These are phyloP conservation scores for Amaranthus palmeri DNA, from an alignment of 148 eudicot genomes.

Conservation along the genomic window DNA sequence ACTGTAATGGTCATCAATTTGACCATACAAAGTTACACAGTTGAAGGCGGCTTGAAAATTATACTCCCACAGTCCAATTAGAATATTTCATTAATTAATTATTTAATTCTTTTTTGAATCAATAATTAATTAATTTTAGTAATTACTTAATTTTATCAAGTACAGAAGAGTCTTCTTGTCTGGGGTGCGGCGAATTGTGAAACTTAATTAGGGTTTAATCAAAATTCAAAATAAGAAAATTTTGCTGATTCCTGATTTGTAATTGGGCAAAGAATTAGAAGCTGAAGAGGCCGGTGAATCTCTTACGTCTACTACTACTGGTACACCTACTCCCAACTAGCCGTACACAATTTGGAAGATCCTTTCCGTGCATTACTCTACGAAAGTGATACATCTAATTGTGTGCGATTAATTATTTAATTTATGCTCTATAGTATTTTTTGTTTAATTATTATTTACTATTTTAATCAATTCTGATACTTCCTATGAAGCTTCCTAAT, in stretches of 20 bases:
- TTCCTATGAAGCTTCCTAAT: background rate
- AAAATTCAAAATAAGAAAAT: background rate
- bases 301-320: background rate
- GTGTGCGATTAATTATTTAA: background rate
- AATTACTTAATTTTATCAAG: background rate
- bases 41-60: background rate
- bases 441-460: too few species aligned
- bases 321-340: background rate
- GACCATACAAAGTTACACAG: background rate
- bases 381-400: background rate
- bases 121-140: background rate
- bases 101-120: background rate
- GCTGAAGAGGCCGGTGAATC: background rate
- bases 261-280: background rate
- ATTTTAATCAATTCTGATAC: background rate
- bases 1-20: background rate
- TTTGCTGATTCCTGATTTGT: background rate
- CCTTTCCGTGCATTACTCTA: background rate
- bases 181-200: constrained; percentile 9
- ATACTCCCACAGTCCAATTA: background rate
- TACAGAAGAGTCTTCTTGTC: constrained; percentile 8
- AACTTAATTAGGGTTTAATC: background rate
- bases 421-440: too few species aligned
- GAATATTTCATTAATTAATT: background rate
- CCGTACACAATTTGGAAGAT: background rate